Evolutionary conservation across 495 filamentous ascomycete genomes (phyloP).

Genomic region (Cudoniella acicularis): DNA sequence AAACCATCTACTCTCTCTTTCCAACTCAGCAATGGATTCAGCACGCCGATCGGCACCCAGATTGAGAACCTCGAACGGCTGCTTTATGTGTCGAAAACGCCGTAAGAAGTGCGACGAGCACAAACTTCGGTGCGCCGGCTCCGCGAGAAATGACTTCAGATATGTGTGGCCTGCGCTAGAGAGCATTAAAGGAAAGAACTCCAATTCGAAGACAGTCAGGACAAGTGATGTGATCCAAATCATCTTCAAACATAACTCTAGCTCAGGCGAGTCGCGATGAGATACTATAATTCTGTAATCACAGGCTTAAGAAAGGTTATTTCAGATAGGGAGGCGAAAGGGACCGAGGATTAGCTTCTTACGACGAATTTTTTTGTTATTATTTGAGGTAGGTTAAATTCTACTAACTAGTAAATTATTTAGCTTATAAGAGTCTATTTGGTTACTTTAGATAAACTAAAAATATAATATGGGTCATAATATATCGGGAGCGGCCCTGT

Average conservation of each 20-base stretch:
- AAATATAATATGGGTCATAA: conserved; percentile 3
- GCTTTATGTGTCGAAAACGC: conserved; percentile 80
- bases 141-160: background rate
- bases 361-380: conserved; percentile 11
- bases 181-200: background rate
- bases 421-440: too few relatives aligned
- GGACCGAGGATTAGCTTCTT: conserved; percentile 9
- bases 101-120: conserved; percentile 96
- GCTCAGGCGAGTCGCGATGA: conserved; percentile 2
- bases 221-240: background rate
- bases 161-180: conserved; percentile 6
- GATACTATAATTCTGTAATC: conserved; percentile 11
- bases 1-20: too few relatives aligned
- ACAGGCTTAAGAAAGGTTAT: background rate
- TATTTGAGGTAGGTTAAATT: conserved; percentile 10
- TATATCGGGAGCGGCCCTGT: conserved; percentile 1
- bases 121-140: conserved; percentile 62
- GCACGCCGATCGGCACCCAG: background rate
- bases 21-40: background rate
- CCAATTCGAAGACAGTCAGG: background rate
- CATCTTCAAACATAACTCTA: background rate
- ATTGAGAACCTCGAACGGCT: conserved; percentile 67
- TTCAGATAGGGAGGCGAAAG: conserved; percentile 1
- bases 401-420: background rate
- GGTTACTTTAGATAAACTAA: conserved; percentile 6